These are phyloP conservation scores for Cyberlindnera maritima DNA, from an alignment of 805 yeast genomes.

Conservation along the genomic window DNA sequence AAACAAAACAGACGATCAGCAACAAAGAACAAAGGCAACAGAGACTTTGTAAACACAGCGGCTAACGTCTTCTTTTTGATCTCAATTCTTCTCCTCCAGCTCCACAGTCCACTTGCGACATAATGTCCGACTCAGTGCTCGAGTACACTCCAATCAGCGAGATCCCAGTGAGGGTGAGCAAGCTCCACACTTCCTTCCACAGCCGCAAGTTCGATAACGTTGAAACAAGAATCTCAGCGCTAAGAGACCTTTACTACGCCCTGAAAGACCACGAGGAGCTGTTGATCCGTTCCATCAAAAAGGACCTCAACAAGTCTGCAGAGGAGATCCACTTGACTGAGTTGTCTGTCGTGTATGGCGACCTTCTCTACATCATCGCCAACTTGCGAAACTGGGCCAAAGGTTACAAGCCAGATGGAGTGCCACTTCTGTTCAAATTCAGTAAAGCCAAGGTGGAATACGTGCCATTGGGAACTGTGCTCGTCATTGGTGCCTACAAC, in stretches of 20 bases:
- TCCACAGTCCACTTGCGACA: too few relatives aligned
- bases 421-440: conserved; percentile 20
- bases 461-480: conserved; percentile 60
- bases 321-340: conserved; percentile 66
- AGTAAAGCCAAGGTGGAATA: conserved; percentile 17
- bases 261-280: conserved; percentile 55
- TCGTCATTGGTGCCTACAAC: conserved; percentile 78
- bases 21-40: too few relatives aligned
- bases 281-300: conserved; percentile 53
- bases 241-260: conserved; percentile 65
- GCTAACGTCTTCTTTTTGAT: too few relatives aligned
- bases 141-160: conserved; percentile 45
- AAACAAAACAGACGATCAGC: too few relatives aligned
- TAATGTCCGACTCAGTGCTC: neutral
- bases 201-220: conserved; percentile 43
- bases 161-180: conserved; percentile 46
- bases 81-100: too few relatives aligned
- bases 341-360: conserved; percentile 46
- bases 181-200: conserved; percentile 40
- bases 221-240: conserved; percentile 53
- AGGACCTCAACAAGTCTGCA: conserved; percentile 66
- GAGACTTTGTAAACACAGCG: too few relatives aligned
- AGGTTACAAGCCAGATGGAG: conserved; percentile 35
- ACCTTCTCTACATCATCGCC: conserved; percentile 56
- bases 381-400: conserved; percentile 60